Conservation (phyloP, 2,329 filamentous ascomycete species). For the Pseudopyricularia cyperi region DNA sequence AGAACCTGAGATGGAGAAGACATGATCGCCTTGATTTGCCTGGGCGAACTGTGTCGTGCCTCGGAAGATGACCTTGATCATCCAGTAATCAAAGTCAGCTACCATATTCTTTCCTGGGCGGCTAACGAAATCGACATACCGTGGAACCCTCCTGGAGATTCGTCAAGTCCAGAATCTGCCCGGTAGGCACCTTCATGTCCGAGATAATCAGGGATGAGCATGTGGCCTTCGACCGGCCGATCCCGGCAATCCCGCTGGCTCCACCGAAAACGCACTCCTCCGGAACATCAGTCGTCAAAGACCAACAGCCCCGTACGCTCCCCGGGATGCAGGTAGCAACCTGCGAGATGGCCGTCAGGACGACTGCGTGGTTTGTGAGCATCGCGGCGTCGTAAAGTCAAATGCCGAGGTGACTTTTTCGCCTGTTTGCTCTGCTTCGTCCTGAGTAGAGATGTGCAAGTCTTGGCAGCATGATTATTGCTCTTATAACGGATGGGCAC, state of each 20-base stretch:
- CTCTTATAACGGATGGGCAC: too few species aligned
- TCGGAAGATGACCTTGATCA: slow-evolving; percentile 41
- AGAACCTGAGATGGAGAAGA: slow-evolving; percentile 47
- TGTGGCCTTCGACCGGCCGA: neutral
- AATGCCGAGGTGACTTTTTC: neutral
- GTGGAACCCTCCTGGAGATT: slow-evolving; percentile 35
- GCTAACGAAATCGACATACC: slow-evolving; percentile 11
- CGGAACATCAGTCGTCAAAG: neutral
- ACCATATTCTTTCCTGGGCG: neutral
- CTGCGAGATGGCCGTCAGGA: neutral
- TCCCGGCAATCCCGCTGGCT: neutral
- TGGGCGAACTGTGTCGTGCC: slow-evolving; percentile 57
- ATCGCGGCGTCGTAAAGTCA: neutral
- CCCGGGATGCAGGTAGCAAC: neutral
- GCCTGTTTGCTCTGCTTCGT: neutral
- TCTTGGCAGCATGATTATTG: too few species aligned
- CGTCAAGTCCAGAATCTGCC: slow-evolving; percentile 46
- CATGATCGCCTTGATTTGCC: slow-evolving; percentile 50
- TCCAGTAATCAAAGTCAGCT: neutral
- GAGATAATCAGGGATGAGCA: neutral
- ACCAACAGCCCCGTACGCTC: too few species aligned
- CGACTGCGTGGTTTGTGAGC: neutral
- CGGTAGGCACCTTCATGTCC: slow-evolving; percentile 40
- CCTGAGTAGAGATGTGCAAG: too few species aligned
- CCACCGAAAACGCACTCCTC: neutral